phyloP scores from a whole-genome alignment of 257 asterid species.

The Solanum sparsipilum region DNA sequence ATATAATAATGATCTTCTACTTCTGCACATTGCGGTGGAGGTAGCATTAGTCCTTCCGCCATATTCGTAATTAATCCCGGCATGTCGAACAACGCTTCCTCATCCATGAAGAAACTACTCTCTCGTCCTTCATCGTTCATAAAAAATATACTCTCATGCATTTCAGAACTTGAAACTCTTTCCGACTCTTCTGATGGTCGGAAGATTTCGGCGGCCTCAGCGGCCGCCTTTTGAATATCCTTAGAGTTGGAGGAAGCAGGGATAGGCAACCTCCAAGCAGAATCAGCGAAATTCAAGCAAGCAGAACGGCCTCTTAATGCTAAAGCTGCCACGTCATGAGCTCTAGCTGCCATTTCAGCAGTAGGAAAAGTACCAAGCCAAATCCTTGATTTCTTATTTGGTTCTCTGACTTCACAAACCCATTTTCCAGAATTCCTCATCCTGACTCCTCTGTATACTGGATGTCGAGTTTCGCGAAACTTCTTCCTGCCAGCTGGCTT shows the following conservation, averaged over 20 bases:
- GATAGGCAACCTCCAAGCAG: conserved; percentile 38
- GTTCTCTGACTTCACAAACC: conserved; percentile 68
- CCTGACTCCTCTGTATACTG: conserved; percentile 57
- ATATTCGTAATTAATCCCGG: conserved; percentile 25
- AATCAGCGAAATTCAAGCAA: conserved; percentile 58
- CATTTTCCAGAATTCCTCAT: conserved; percentile 47
- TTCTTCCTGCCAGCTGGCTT: conserved; percentile 52
- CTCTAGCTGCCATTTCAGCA: conserved; percentile 63
- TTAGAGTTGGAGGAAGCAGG: conserved; percentile 39
- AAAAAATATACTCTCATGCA: neutral
- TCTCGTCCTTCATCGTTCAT: too few species aligned
- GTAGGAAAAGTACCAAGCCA: conserved; percentile 73
- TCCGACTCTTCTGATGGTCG: neutral
- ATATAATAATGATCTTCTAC: conserved; percentile 4
- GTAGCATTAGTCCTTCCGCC: conserved; percentile 49
- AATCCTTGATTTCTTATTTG: conserved; percentile 55
- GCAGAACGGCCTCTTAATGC: conserved; percentile 52
- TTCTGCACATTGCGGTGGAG: conserved; percentile 28
- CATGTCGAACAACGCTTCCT: conserved; percentile 20
- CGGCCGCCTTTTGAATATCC: conserved; percentile 50
- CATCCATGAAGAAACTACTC: neutral
- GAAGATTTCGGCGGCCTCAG: conserved; percentile 46
- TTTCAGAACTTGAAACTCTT: neutral
- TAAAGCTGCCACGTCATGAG: conserved; percentile 66
- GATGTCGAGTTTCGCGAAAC: conserved; percentile 65